These are phyloP conservation scores for Crithidia bombi DNA, from an alignment of 208 protist species.

Conservation along the genomic window DNA sequence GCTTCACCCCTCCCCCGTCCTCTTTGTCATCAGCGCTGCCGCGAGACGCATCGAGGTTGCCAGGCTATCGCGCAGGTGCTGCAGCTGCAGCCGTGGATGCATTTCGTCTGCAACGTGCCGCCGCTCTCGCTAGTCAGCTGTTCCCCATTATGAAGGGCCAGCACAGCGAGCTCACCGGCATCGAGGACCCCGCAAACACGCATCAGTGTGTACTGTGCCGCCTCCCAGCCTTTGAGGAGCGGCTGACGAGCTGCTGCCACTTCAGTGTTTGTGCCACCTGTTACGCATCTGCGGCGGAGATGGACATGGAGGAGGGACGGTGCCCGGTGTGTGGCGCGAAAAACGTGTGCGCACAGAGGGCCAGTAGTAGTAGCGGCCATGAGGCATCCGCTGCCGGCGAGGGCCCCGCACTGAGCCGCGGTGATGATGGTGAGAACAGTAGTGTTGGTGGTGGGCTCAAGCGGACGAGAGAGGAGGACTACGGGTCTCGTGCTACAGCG, in stretches of 20 bases:
- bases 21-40: background rate
- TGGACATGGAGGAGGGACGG: slow-evolving; percentile 61
- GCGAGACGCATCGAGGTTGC: background rate
- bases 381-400: background rate
- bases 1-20: background rate
- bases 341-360: background rate
- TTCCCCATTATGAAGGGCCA: slow-evolving; percentile 63
- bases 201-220: slow-evolving; percentile 73
- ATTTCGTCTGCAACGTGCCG: slow-evolving; percentile 49
- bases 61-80: background rate
- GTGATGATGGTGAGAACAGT: background rate
- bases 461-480: background rate
- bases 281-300: slow-evolving; percentile 53
- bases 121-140: slow-evolving; percentile 50
- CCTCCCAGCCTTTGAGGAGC: slow-evolving; percentile 47
- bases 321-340: slow-evolving; percentile 74
- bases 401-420: background rate
- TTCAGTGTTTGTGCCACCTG: slow-evolving; percentile 63
- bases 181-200: slow-evolving; percentile 31
- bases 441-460: background rate
- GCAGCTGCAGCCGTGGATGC: slow-evolving; percentile 27
- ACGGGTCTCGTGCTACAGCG: background rate
- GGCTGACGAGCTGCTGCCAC: slow-evolving; percentile 55
- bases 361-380: background rate
- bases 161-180: slow-evolving; percentile 6